Evolutionary conservation across 2,329 filamentous ascomycete species (phyloP).

Genomic region (Chalaropsis thielavioides): DNA sequence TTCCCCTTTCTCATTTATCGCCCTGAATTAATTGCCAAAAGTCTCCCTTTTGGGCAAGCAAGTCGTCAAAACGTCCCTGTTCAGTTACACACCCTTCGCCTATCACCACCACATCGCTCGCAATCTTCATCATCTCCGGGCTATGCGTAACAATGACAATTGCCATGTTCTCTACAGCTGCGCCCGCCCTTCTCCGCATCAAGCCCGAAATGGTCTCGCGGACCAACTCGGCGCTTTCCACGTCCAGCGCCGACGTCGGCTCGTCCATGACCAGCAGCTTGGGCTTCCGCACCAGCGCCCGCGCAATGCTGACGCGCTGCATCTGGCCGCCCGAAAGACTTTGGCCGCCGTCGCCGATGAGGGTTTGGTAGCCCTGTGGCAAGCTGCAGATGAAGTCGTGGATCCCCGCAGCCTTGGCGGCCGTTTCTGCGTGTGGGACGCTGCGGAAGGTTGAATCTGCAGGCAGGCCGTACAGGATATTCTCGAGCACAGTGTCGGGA

Average conservation of each 20-base stretch:
- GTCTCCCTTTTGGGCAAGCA: slow-evolving; percentile 34
- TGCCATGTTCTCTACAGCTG: slow-evolving; percentile 31
- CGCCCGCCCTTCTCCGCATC: slow-evolving; percentile 28
- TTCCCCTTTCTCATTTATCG: neutral
- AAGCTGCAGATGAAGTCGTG: slow-evolving; percentile 57
- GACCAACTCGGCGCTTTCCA: slow-evolving; percentile 49
- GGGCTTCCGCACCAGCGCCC: slow-evolving; percentile 59
- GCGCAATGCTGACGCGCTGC: slow-evolving; percentile 67
- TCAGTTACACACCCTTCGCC: slow-evolving; percentile 54
- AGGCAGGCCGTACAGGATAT: slow-evolving; percentile 67
- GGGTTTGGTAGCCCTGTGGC: slow-evolving; percentile 53
- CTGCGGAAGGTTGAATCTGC: slow-evolving; percentile 37
- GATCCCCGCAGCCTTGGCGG: slow-evolving; percentile 43
- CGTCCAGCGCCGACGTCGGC: slow-evolving; percentile 69
- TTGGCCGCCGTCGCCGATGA: slow-evolving; percentile 63
- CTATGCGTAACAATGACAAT: slow-evolving; percentile 65
- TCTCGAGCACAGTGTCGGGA: slow-evolving; percentile 59
- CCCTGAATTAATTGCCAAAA: slow-evolving; percentile 33
- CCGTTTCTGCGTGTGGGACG: slow-evolving; percentile 31
- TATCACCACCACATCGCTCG: slow-evolving; percentile 58
- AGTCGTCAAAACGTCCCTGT: slow-evolving; percentile 47
- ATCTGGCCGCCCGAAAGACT: slow-evolving; percentile 67
- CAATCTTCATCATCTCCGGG: slow-evolving; percentile 72
- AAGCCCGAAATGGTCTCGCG: slow-evolving; percentile 46
- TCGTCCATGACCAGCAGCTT: slow-evolving; percentile 71